A percentile compares a stretch with the other conserved stretches of the same genome.
These are phyloP conservation scores for Picea mariana DNA, from an alignment of 83 land plant genomes.

Conservation along the genomic window DNA sequence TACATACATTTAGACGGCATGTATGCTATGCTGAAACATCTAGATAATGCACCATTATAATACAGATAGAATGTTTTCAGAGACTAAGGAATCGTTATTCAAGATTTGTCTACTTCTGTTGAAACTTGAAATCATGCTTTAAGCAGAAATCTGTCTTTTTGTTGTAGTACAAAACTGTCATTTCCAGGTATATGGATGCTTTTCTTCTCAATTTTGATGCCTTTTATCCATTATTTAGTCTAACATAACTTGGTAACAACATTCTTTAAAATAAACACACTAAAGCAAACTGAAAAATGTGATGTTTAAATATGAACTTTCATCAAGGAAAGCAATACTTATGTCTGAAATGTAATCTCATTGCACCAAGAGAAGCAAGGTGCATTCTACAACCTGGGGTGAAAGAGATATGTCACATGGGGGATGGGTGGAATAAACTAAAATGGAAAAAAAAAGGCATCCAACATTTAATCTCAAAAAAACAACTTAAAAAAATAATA, in stretches of 20 bases:
- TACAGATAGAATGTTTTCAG: neutral
- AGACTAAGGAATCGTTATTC: neutral
- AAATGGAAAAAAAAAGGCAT: too few relatives aligned
- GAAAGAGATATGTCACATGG: too few relatives aligned
- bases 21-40: conserved; percentile 10
- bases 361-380: neutral
- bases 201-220: neutral
- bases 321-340: neutral
- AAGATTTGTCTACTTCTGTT: neutral
- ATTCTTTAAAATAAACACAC: neutral
- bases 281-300: neutral
- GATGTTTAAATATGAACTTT: neutral
- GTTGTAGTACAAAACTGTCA: neutral
- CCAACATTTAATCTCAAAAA: neutral
- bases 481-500: neutral
- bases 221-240: neutral
- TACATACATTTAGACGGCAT: neutral
- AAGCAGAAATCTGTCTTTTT: neutral
- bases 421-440: too few relatives aligned
- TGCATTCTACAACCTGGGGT: too few relatives aligned
- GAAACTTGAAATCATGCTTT: neutral
- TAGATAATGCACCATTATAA: neutral
- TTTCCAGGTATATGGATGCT: neutral
- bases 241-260: neutral
- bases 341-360: conserved; percentile 5